Percentiles rank a stretch among this genome's conserved stretches.
phyloP scores from a whole-genome alignment of 78 protist genomes.

The Cavenderia fasciculata region DNA sequence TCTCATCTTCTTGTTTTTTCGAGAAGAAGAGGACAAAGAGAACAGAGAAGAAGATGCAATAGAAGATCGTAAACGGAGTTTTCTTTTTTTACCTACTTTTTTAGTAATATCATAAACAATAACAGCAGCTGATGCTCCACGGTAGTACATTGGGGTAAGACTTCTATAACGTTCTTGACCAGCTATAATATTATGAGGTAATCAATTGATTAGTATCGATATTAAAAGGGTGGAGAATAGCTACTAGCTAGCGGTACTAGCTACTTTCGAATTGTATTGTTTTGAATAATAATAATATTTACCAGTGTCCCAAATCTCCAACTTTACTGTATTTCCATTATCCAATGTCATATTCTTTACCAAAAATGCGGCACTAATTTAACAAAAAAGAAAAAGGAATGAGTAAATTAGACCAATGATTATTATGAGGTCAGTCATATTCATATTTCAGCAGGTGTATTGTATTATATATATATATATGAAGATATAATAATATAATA shows the following conservation, averaged over 20 bases:
- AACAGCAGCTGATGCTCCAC: slow-evolving; percentile 75
- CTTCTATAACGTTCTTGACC: slow-evolving; percentile 71
- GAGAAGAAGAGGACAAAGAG: too few species aligned
- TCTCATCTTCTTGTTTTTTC: too few species aligned
- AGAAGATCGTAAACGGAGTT: background rate
- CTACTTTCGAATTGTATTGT: too few species aligned
- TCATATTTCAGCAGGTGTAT: background rate
- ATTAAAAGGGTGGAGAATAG: too few species aligned
- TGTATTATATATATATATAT: background rate
- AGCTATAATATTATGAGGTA: too few species aligned
- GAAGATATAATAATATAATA: too few species aligned
- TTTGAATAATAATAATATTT: too few species aligned
- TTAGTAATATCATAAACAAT: slow-evolving; percentile 68
- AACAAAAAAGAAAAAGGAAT: background rate
- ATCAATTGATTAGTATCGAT: too few species aligned
- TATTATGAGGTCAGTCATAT: too few species aligned
- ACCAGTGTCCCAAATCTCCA: slow-evolving; percentile 77
- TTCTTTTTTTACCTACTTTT: background rate
- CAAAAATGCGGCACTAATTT: slow-evolving; percentile 67
- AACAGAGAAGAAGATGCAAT: background rate
- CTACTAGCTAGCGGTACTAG: too few species aligned
- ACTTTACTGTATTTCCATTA: slow-evolving; percentile 27
- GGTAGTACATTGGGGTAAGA: slow-evolving; percentile 58
- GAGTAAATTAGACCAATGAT: too few species aligned
- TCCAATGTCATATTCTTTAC: slow-evolving; percentile 14